phyloP scores from a whole-genome alignment of 768 basidiomycete genomes.

The Tulasnella sp. region DNA sequence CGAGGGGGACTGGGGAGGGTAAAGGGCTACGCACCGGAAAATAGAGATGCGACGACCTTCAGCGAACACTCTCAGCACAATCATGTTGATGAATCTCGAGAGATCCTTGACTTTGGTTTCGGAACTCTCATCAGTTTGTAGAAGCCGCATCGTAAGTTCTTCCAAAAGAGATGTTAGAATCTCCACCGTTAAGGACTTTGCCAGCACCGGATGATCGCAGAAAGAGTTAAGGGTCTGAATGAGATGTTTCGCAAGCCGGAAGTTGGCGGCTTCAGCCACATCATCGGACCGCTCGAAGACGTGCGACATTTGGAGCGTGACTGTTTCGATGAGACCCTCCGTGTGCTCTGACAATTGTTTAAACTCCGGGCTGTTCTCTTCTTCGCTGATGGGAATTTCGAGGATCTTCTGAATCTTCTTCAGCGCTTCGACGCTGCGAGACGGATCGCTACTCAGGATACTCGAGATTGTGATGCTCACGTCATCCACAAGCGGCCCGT shows the following conservation, averaged over 20 bases:
- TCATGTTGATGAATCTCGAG: constrained; percentile 97
- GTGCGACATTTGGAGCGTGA: constrained; percentile 84
- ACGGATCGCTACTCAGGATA: constrained; percentile 77
- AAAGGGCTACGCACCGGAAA: constrained; percentile 54
- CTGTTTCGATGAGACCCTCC: constrained; percentile 78
- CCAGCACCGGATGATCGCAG: constrained; percentile 80
- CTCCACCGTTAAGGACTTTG: constrained; percentile 75
- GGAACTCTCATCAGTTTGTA: constrained; percentile 84
- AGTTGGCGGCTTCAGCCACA: constrained; percentile 62
- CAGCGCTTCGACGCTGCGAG: constrained; percentile 80
- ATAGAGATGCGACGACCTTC: constrained; percentile 83
- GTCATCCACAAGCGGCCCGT: constrained; percentile 25
- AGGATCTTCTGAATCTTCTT: constrained; percentile 88
- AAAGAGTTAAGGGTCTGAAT: constrained; percentile 94
- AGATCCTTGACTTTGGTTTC: constrained; percentile 83
- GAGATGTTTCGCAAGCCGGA: constrained; percentile 91
- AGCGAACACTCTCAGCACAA: constrained; percentile 85
- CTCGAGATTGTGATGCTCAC: constrained; percentile 78
- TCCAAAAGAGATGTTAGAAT: constrained; percentile 80
- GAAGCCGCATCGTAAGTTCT: constrained; percentile 78
- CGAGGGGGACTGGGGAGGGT: neutral
- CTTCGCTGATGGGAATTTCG: constrained; percentile 60
- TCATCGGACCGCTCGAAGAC: constrained; percentile 77
- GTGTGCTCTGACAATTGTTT: constrained; percentile 68
- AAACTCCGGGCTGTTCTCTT: constrained; percentile 56